Evolutionary conservation across 108 stramenopile genomes (phyloP), one percentile per base, ranked within the genome.

Genomic region (Asterionellopsis glacialis): DNA sequence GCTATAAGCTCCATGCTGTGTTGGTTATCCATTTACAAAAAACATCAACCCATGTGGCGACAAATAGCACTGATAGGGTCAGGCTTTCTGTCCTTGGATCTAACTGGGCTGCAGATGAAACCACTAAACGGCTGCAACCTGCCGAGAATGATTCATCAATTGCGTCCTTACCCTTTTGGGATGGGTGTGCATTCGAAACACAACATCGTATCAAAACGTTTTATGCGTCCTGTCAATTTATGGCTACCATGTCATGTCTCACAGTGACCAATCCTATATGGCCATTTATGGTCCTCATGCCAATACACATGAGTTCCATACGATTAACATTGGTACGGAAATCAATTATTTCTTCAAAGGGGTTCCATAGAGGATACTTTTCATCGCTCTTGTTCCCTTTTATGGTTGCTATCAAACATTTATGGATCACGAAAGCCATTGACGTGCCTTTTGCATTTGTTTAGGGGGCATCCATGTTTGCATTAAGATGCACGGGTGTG

Each of bases 281-380:
- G 75, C 67, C 67, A 3, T 63, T 86, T 33, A 43, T 66, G 1
- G 72, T 81, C 41, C 58, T 82, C 12, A 57, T 82, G 7, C 72
- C 79, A 6, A 86, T 86, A 58, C 84, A 86, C 47, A 26, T 80
- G 41, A 81, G 81, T 26, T 63, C 68, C 18, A 64, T 82, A 2
- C 62, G 82, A 10, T 82, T 86, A 81, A 86, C 84, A 40, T 52
- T 86, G 45, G 84, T 86, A 22, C 75, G 84, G 3, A 86, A 86
- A 50, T 78, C 79, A 3, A 41, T 81, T 22, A 15, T 82, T 12
- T 68, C 68, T 38, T 51, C 84, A 1, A 63, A 57, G 23, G 72
- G 64, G 1, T 86, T 82, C 51, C 84, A 86, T 62, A 57, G 67
- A 12, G 55, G 45, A 9, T 86, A 86, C 54, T 73, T 77, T 0